Evolutionary conservation across 495 filamentous ascomycete species (phyloP).

Genomic region (Chaetomium tenue): DNA sequence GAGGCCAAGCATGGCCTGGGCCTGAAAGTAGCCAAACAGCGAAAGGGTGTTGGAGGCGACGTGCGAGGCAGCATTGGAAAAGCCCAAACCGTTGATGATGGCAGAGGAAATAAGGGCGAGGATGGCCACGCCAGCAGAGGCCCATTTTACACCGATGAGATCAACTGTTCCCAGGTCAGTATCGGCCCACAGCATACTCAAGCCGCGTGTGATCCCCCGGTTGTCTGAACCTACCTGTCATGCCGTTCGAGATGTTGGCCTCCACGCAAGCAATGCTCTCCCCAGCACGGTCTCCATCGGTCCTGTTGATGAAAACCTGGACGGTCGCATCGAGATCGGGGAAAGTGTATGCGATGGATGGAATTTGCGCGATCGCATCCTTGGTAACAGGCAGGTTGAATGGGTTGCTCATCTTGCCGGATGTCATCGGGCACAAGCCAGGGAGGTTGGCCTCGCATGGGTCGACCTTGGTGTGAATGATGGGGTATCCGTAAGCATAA

Average conservation of each 20-base stretch:
- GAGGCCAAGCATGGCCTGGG: constrained; percentile 93
- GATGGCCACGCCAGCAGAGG: constrained; percentile 80
- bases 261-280: constrained; percentile 81
- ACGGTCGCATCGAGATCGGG: constrained; percentile 93
- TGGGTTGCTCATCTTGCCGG: constrained; percentile 74
- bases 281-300: constrained; percentile 42
- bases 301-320: constrained; percentile 73
- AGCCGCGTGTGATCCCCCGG: no score
- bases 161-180: constrained; percentile 54
- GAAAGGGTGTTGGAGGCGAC: constrained; percentile 91
- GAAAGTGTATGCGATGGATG: constrained; percentile 82
- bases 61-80: constrained; percentile 96
- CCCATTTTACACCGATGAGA: constrained; percentile 84
- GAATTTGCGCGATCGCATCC: constrained; percentile 62
- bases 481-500: constrained; percentile 76
- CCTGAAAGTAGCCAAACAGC: constrained; percentile 93
- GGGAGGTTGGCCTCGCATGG: constrained; percentile 69
- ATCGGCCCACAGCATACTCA: background rate
- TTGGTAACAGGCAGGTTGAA: constrained; percentile 62
- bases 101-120: constrained; percentile 80
- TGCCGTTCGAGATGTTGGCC: constrained; percentile 84
- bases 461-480: constrained; percentile 62
- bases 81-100: constrained; percentile 75
- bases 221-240: constrained; percentile 53
- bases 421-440: constrained; percentile 91